A percentile compares a stretch with the other conserved stretches of the same genome.
Conservation (phyloP, 2,329 filamentous ascomycete genomes). For the Alternaria sp. region DNA sequence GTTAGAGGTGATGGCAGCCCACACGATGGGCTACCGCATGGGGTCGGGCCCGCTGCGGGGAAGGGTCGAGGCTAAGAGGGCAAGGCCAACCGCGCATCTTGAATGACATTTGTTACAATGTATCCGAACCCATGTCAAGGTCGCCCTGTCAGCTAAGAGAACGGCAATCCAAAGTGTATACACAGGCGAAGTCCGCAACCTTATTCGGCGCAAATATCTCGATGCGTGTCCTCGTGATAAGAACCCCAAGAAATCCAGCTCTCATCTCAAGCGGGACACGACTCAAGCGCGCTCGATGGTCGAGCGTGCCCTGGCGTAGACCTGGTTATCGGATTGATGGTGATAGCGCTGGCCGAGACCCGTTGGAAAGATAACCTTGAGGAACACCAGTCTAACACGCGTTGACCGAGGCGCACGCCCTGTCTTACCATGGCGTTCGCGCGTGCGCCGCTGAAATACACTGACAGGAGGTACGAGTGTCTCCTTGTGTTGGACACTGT, state of each 20-base stretch:
- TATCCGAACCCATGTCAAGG: not conserved
- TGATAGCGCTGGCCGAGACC: constrained; percentile 19
- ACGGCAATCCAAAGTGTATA: constrained; percentile 19
- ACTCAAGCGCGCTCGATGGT: constrained; percentile 25
- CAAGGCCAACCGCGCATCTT: constrained; percentile 12
- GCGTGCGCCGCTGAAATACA: constrained; percentile 17
- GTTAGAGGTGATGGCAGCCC: constrained; percentile 4
- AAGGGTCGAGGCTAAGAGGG: constrained; percentile 13
- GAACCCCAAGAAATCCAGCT: constrained; percentile 22
- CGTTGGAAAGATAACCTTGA: constrained; percentile 29
- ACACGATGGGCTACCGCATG: constrained; percentile 21
- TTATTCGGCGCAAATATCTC: constrained; percentile 27
- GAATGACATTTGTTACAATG: constrained; percentile 7
- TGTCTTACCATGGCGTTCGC: constrained; percentile 23
- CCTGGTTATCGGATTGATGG: constrained; percentile 39
- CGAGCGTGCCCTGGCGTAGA: constrained; percentile 30
- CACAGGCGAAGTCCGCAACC: constrained; percentile 36
- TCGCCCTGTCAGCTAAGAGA: constrained; percentile 8
- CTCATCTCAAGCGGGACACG: constrained; percentile 26
- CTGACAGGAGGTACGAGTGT: constrained; percentile 26
- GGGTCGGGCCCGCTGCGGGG: constrained; percentile 22
- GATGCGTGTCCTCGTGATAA: constrained; percentile 32
- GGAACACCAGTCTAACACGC: constrained; percentile 25
- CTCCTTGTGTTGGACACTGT: constrained; percentile 20
- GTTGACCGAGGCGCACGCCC: constrained; percentile 24